phyloP scores from a whole-genome alignment of 2,329 filamentous ascomycete genomes.

The Trichoderma aggressivum region DNA sequence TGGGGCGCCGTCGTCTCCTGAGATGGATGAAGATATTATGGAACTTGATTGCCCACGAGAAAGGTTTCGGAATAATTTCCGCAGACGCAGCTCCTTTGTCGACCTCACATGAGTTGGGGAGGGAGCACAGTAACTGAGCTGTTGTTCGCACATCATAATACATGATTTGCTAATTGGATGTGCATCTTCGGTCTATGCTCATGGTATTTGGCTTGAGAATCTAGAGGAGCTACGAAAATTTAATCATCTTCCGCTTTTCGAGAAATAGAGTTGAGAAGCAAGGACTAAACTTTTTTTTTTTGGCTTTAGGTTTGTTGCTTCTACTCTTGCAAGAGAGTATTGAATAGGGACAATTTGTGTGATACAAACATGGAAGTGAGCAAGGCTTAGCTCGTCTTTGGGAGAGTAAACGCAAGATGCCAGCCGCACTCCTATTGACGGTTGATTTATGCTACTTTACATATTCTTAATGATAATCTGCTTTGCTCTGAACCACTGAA shows the following conservation, averaged over 20 bases:
- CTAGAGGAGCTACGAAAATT: background rate
- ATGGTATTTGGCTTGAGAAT: background rate
- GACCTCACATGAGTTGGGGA: background rate
- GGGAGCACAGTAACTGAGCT: no score
- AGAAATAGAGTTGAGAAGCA: background rate
- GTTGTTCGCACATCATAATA: no score
- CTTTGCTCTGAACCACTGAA: background rate
- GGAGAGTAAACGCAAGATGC: background rate
- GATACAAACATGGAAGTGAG: background rate
- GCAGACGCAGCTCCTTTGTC: background rate
- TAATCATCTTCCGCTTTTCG: background rate
- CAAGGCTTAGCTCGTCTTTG: background rate
- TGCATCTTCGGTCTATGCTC: background rate
- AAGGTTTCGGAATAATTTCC: background rate
- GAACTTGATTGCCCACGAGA: background rate
- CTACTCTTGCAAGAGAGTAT: background rate
- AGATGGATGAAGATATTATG: slow-evolving; percentile 25
- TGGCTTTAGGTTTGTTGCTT: background rate
- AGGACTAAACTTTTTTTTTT: background rate
- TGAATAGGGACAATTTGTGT: background rate
- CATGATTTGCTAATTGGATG: background rate
- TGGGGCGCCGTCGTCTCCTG: slow-evolving; percentile 21
- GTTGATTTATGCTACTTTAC: background rate
- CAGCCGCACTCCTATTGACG: background rate
- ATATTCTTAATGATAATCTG: background rate